Evolutionary conservation across 306 rosid genomes (phyloP).

Genomic region (Canavalia gladiata): DNA sequence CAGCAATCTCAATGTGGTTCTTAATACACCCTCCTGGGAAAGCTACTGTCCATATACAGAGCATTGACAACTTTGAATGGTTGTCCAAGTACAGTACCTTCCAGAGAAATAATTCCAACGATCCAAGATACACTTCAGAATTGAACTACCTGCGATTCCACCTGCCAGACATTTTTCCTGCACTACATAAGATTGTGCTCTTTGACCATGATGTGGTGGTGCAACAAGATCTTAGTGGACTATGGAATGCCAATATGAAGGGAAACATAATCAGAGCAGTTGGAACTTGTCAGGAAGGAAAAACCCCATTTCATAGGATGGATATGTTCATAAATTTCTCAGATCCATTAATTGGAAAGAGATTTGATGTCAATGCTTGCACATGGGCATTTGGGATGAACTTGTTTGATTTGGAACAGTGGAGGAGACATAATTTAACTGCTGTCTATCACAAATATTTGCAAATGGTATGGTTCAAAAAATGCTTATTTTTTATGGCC

Average conservation of each 20-base stretch:
- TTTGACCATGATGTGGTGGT: conserved; percentile 55
- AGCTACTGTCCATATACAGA: conserved; percentile 47
- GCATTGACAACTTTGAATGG: conserved; percentile 41
- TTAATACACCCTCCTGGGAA: conserved; percentile 47
- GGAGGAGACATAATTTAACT: conserved; percentile 47
- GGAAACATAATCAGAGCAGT: conserved; percentile 44
- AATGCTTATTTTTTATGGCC: not conserved
- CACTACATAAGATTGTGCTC: conserved; percentile 42
- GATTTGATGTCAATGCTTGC: conserved; percentile 41
- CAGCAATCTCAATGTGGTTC: conserved; percentile 53
- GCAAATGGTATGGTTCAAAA: conserved; percentile 46
- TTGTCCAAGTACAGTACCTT: conserved; percentile 39
- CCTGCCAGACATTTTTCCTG: conserved; percentile 49
- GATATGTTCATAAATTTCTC: conserved; percentile 47
- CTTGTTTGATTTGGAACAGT: conserved; percentile 47
- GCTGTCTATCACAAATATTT: conserved; percentile 41
- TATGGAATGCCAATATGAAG: conserved; percentile 44
- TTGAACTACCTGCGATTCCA: conserved; percentile 48
- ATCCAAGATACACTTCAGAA: conserved; percentile 37
- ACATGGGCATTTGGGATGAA: conserved; percentile 55
- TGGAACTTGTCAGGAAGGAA: conserved; percentile 53
- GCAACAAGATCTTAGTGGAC: conserved; percentile 48
- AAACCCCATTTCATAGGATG: conserved; percentile 41
- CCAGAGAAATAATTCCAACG: conserved; percentile 6
- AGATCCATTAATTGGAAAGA: conserved; percentile 42